phyloP scores from a whole-genome alignment of 2,329 filamentous ascomycete genomes.

The Cryphonectria naterciae region DNA sequence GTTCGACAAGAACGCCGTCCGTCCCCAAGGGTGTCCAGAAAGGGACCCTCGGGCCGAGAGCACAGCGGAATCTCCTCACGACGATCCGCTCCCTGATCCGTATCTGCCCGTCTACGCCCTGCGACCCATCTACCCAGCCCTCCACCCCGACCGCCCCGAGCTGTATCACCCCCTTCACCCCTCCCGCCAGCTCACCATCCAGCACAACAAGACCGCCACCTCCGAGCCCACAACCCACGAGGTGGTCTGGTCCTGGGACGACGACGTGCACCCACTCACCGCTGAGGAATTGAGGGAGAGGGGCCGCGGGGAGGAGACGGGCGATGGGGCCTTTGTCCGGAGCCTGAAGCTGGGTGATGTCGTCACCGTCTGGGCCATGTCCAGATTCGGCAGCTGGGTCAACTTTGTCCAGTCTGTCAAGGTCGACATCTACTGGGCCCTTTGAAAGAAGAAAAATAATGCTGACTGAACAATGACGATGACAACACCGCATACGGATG shows the following conservation, averaged over 20 bases:
- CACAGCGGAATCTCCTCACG: constrained; percentile 4
- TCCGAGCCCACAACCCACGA: constrained; percentile 44
- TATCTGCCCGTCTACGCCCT: constrained; percentile 36
- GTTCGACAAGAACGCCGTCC: constrained; percentile 43
- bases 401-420: constrained; percentile 55
- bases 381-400: constrained; percentile 58
- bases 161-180: constrained; percentile 46
- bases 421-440: constrained; percentile 63
- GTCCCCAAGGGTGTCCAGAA: constrained; percentile 10
- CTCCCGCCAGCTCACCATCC: constrained; percentile 47
- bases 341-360: constrained; percentile 62
- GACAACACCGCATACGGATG: too few relatives aligned
- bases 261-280: constrained; percentile 51
- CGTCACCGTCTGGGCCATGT: constrained; percentile 64
- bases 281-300: constrained; percentile 41
- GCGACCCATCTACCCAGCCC: constrained; percentile 22
- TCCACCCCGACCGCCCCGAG: constrained; percentile 30
- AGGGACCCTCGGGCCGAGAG: background rate
- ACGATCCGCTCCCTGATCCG: constrained; percentile 12
- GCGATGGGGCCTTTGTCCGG: constrained; percentile 59
- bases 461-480: background rate
- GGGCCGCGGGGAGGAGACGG: constrained; percentile 57
- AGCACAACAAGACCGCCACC: constrained; percentile 49
- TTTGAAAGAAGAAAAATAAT: constrained; percentile 36
- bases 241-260: constrained; percentile 58